These are phyloP conservation scores for Leccinum olivaceoglutinosum DNA, from an alignment of 1,284 basidiomycete species.

Conservation along the genomic window DNA sequence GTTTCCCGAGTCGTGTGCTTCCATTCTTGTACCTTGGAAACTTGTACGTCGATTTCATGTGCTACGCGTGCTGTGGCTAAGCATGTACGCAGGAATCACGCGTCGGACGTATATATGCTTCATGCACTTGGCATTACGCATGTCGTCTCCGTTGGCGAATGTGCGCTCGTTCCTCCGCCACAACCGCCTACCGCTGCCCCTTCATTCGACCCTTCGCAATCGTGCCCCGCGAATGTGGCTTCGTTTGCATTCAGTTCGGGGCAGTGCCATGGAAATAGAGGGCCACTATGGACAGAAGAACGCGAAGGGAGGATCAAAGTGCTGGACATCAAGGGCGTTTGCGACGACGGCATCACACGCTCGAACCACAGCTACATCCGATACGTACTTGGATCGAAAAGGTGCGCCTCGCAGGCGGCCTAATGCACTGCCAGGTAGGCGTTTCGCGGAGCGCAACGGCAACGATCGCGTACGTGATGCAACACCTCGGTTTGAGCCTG, in stretches of 20 bases:
- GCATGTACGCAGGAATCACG: neutral
- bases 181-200: neutral
- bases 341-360: slow-evolving; percentile 1
- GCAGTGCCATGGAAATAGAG: neutral
- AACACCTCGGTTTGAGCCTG: neutral
- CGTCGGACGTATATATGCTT: neutral
- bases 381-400: neutral
- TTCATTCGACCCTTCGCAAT: neutral
- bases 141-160: neutral
- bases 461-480: neutral
- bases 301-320: slow-evolving; percentile 1
- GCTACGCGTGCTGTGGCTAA: neutral
- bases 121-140: neutral
- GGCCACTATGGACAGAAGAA: neutral
- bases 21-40: slow-evolving; percentile 1
- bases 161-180: neutral
- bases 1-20: slow-evolving; percentile 1
- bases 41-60: neutral
- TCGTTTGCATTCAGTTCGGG: neutral
- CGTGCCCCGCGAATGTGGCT: neutral
- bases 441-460: neutral
- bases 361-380: neutral
- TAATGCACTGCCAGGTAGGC: neutral
- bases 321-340: neutral
- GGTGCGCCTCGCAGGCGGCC: neutral